Conservation (phyloP, 257 asterid genomes). For the Rauvolfia tetraphylla region DNA sequence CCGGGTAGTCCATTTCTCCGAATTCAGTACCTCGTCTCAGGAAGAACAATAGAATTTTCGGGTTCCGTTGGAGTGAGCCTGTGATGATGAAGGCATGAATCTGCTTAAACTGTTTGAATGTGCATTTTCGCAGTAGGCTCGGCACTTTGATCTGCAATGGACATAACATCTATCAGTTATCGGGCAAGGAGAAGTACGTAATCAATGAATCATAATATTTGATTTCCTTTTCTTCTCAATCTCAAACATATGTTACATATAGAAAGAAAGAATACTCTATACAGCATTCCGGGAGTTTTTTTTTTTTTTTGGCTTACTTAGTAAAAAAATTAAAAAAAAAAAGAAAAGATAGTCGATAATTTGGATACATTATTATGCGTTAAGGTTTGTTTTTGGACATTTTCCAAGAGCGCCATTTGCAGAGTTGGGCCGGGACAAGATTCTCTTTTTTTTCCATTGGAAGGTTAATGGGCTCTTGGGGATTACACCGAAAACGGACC, state of each 20-base stretch:
- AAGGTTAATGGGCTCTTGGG: too few species aligned
- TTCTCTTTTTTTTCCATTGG: too few species aligned
- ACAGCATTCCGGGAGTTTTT: too few species aligned
- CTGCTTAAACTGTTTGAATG: slow-evolving; percentile 39
- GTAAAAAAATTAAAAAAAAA: too few species aligned
- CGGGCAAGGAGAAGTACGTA: background rate
- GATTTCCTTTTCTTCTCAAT: background rate
- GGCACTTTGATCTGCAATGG: slow-evolving; percentile 11
- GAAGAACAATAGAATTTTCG: slow-evolving; percentile 34
- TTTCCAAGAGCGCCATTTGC: too few species aligned
- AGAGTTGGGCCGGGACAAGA: too few species aligned
- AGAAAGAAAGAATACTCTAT: too few species aligned
- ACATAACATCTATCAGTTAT: slow-evolving; percentile 13
- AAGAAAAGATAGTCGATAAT: too few species aligned
- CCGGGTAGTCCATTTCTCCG: slow-evolving; percentile 44
- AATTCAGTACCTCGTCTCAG: slow-evolving; percentile 46
- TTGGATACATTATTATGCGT: too few species aligned
- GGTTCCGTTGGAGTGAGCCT: slow-evolving; percentile 25
- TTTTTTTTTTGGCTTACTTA: too few species aligned
- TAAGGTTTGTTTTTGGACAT: too few species aligned
- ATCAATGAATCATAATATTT: background rate
- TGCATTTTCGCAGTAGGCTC: slow-evolving; percentile 32
- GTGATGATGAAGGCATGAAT: slow-evolving; percentile 38
- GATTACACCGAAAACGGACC: too few species aligned
- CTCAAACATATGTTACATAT: background rate